A percentile compares a stretch with the other conserved stretches of the same genome.
Conservation (phyloP, 73 alveolate genomes). For the Symbiodinium natans region DNA sequence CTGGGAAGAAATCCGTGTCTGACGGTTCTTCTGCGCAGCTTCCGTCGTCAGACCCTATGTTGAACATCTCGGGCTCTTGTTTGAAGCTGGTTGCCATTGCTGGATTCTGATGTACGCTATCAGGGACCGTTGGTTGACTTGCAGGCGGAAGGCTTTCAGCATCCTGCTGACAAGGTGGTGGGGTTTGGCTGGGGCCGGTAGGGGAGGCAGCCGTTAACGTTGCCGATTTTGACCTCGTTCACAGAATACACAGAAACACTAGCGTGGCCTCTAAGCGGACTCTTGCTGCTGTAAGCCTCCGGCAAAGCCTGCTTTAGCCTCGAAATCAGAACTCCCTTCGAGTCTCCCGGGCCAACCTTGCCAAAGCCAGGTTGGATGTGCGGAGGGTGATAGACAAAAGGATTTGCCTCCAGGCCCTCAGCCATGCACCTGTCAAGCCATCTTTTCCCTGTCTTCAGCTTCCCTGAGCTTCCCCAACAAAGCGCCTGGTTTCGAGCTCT, state of each 20-base stretch:
- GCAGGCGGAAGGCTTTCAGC: not conserved
- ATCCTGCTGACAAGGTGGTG: not conserved
- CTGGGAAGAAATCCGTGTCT: constrained; percentile 45
- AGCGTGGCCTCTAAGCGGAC: not conserved
- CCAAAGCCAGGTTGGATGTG: not conserved
- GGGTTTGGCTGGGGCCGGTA: not conserved
- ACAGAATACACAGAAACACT: no score
- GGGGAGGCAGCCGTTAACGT: not conserved
- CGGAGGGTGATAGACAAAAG: not conserved
- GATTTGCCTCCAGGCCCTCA: not conserved
- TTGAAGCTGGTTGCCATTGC: not conserved
- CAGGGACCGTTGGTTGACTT: not conserved
- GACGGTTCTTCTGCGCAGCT: not conserved
- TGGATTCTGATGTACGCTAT: no score
- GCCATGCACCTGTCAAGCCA: not conserved
- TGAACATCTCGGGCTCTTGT: constrained; percentile 52
- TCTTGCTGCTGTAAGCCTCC: not conserved
- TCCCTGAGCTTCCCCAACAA: not conserved
- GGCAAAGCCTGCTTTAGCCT: constrained; percentile 59
- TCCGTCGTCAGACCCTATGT: constrained; percentile 67
- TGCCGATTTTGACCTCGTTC: not conserved
- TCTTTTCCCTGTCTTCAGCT: not conserved
- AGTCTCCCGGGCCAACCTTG: constrained; percentile 48
- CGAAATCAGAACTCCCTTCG: constrained; percentile 58
- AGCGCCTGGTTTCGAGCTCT: constrained; percentile 29